Percentiles rank a stretch among this genome's conserved stretches.
Conservation (phyloP, 2,329 filamentous ascomycete genomes). For the Byssothecium circinans region DNA sequence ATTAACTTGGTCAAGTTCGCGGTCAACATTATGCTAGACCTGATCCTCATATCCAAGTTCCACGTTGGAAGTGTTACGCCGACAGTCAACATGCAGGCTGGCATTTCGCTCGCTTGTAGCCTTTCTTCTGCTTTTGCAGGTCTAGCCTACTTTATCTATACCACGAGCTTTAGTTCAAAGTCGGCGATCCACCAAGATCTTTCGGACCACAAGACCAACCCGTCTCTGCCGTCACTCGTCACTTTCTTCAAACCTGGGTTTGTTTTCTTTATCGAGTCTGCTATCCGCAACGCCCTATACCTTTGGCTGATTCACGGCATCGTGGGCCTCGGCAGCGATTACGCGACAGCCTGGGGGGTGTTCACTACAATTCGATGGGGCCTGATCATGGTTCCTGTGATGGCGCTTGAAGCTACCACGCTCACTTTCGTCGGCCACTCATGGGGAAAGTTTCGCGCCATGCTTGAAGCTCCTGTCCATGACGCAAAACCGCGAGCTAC, state of each 20-base stretch:
- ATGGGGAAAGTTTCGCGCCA: slow-evolving; percentile 55
- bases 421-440: slow-evolving; percentile 67
- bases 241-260: slow-evolving; percentile 61
- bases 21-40: slow-evolving; percentile 65
- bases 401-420: slow-evolving; percentile 65
- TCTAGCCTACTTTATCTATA: slow-evolving; percentile 54
- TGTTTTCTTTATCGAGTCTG: slow-evolving; percentile 65
- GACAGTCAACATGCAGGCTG: no score
- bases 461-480: not conserved
- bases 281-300: slow-evolving; percentile 68
- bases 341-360: slow-evolving; percentile 72
- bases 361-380: slow-evolving; percentile 77
- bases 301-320: slow-evolving; percentile 70
- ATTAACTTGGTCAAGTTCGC: slow-evolving; percentile 66
- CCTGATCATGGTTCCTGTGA: slow-evolving; percentile 71
- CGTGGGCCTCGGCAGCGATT: slow-evolving; percentile 63
- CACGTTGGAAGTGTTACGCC: slow-evolving; percentile 45
- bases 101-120: no score
- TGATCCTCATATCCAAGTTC: slow-evolving; percentile 41
- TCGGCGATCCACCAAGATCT: slow-evolving; percentile 7
- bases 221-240: slow-evolving; percentile 67
- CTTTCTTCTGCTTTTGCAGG: slow-evolving; percentile 38
- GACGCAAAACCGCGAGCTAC: no score
- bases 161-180: slow-evolving; percentile 59
- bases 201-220: slow-evolving; percentile 26